Conservation (phyloP, 345 rosid species). For the Litchi chinensis region DNA sequence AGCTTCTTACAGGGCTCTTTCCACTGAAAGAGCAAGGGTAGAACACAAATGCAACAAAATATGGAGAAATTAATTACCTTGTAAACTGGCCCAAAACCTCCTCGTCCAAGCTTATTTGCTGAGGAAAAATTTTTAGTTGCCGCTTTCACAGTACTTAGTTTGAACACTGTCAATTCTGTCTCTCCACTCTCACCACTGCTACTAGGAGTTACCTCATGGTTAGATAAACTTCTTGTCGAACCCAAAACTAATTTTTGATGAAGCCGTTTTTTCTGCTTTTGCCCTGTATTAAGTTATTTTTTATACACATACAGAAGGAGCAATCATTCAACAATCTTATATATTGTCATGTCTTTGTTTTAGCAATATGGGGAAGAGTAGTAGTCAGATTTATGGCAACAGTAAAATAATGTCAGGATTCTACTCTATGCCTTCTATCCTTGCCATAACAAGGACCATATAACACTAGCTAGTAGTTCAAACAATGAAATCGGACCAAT, state of each 20-base stretch:
- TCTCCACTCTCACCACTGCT: neutral
- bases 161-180: neutral
- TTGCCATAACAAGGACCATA: too few species aligned
- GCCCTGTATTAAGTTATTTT: neutral
- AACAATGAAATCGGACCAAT: too few species aligned
- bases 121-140: conserved; percentile 22
- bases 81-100: neutral
- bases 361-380: too few species aligned
- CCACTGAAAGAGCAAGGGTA: too few species aligned
- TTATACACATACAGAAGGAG: too few species aligned
- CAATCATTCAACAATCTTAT: neutral
- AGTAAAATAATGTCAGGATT: too few species aligned
- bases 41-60: neutral
- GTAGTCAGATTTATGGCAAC: too few species aligned
- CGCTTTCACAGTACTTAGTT: neutral
- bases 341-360: neutral
- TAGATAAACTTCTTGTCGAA: neutral
- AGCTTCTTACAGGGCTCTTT: neutral
- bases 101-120: conserved; percentile 20
- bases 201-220: neutral
- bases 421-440: too few species aligned
- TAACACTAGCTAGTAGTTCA: too few species aligned
- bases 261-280: neutral
- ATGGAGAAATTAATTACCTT: neutral
- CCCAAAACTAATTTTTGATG: neutral